Evolutionary conservation across 2,329 filamentous ascomycete species (phyloP), one percentile per base, ranked within the genome.

Genomic region (Didymella exigua): DNA sequence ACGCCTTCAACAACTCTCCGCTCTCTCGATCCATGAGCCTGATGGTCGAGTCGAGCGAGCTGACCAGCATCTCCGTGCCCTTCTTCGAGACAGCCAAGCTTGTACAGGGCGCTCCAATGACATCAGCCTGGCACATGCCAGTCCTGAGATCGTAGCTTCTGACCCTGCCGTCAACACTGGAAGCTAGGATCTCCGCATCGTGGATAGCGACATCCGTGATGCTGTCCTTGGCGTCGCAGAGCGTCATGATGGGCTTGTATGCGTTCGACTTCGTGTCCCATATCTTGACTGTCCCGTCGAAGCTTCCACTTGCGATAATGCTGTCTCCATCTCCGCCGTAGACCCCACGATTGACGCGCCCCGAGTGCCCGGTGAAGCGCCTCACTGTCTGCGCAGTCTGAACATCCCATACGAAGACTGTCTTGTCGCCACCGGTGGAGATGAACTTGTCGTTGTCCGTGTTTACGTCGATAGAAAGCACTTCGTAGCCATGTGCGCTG

Each of bases 351-450:
- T 97, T 96, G 50, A 98, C 82, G 27, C 92, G 81, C 38, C 86
- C 85, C 2, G 81, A 82, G 75, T 95, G 90, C 0, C 88, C 89
- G 34, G 82, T 61, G 75, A 93, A 95, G 24, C 95, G 84, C 19
- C 90, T 84, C 23, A 89, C 78, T 4, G 93, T 96, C 64, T 85
- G 82, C 16, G 89, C 91, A 2, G 87, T 89, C 41, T 88, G 82
- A 0, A 98, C 95, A 75, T 99, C 95, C 95, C 95, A 98, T 5
- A 97, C 82, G 71, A 97, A 97, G 0, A 96, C 91, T 58, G 85
- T 83, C 65, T 93, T 90, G 78, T 99, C 95, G 55, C 95, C 95
- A 63, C 95, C 95, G 1, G 86, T 85, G n/a, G 88, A 93, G 9
- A 87, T 88, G 74, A 99, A 97, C 37, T 86, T 86, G 62, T 91